A percentile compares a stretch with the other conserved stretches of the same genome.
These are phyloP conservation scores for Bisporella sp. DNA, from an alignment of 2,329 filamentous ascomycete species.

Conservation along the genomic window DNA sequence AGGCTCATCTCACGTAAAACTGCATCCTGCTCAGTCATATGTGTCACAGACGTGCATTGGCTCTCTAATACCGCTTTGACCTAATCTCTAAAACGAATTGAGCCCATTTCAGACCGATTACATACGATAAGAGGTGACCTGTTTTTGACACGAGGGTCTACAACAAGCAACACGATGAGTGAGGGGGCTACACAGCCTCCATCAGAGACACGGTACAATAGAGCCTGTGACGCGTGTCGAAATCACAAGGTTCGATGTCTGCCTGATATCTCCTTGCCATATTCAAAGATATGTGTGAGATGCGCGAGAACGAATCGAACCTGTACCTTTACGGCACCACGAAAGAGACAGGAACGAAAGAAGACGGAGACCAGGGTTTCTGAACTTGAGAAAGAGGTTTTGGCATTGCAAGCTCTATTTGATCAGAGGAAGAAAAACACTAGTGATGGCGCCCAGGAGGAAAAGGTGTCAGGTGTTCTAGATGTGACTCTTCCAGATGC, in stretches of 20 bases:
- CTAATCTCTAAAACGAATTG: too few species aligned
- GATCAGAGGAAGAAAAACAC: slow-evolving; percentile 2
- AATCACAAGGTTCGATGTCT: slow-evolving; percentile 33
- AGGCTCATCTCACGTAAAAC: too few species aligned
- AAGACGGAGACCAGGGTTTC: slow-evolving; percentile 34
- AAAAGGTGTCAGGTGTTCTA: neutral
- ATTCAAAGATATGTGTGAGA: slow-evolving; percentile 24
- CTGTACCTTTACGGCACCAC: slow-evolving; percentile 30
- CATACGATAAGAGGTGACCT: too few species aligned
- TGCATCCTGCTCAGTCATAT: too few species aligned
- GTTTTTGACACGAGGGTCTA: too few species aligned
- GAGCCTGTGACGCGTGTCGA: slow-evolving; percentile 33
- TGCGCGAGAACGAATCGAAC: slow-evolving; percentile 28
- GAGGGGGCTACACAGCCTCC: too few species aligned
- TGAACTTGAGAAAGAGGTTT: slow-evolving; percentile 33
- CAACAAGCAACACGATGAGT: too few species aligned
- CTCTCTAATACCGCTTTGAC: too few species aligned
- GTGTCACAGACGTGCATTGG: too few species aligned
- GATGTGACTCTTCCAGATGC: neutral
- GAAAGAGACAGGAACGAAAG: slow-evolving; percentile 32
- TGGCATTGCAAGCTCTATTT: slow-evolving; percentile 30
- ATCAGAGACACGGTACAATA: slow-evolving; percentile 11
- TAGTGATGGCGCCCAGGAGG: neutral
- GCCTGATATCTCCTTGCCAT: slow-evolving; percentile 16
- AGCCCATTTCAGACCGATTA: too few species aligned